Evolutionary conservation across 1,284 basidiomycete genomes (phyloP).

Genomic region (Rhodotorula sp.): DNA sequence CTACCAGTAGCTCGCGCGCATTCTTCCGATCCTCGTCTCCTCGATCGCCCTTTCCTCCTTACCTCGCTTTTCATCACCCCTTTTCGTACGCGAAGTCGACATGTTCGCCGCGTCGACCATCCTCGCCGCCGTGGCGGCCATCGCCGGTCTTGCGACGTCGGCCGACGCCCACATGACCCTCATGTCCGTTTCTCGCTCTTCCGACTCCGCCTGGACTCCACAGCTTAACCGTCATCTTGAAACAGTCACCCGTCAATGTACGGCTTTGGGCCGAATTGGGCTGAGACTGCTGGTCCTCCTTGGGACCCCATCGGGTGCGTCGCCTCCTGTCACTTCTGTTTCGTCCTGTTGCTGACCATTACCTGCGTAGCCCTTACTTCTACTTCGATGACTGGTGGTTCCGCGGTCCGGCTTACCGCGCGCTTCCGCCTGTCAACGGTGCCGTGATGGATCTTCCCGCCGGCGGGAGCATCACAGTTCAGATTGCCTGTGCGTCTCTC

Average conservation of each 20-base stretch:
- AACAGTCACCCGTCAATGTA: slow-evolving; percentile 24
- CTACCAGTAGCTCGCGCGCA: neutral
- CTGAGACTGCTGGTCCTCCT: slow-evolving; percentile 21
- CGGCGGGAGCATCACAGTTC: slow-evolving; percentile 27
- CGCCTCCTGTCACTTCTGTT: no score
- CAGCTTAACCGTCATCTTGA: neutral
- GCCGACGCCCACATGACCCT: slow-evolving; percentile 16
- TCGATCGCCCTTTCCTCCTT: no score
- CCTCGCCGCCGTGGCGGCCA: neutral
- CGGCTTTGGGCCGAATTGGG: slow-evolving; percentile 22
- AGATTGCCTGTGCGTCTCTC: slow-evolving; percentile 19
- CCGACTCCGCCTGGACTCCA: no score
- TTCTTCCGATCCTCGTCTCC: neutral
- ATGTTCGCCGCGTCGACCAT: neutral
- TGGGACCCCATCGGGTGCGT: slow-evolving; percentile 24
- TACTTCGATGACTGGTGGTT: slow-evolving; percentile 16
- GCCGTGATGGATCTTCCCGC: slow-evolving; percentile 31
- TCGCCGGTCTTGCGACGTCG: slow-evolving; percentile 1
- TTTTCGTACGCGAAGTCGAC: neutral
- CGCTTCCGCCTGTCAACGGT: slow-evolving; percentile 14
- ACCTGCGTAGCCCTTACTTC: neutral
- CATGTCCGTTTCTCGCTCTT: neutral
- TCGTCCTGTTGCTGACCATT: no score
- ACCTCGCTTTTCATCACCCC: neutral
- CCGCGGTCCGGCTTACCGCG: slow-evolving; percentile 28